These are phyloP conservation scores for Termitomyces sp. DNA, from an alignment of 1,284 basidiomycete genomes.

Conservation along the genomic window DNA sequence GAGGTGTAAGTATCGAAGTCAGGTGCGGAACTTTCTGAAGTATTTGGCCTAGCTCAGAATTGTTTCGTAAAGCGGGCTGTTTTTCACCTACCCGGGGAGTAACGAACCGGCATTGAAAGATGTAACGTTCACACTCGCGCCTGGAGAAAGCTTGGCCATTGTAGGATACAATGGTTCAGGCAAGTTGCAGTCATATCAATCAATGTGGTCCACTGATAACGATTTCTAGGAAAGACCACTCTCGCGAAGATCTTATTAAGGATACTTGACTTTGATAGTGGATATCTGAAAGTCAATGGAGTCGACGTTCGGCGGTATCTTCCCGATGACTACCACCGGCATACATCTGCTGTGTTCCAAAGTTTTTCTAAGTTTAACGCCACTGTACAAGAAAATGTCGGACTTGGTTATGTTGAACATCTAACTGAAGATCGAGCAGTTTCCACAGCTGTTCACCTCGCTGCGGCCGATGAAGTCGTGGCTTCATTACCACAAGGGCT, in stretches of 20 bases:
- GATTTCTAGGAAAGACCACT: conserved; percentile 67
- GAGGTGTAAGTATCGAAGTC: conserved; percentile 66
- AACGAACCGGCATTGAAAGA: conserved; percentile 58
- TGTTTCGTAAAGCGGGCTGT: conserved; percentile 46
- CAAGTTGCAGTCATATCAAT: conserved; percentile 26
- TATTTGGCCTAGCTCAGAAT: conserved; percentile 14
- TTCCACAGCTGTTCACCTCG: conserved; percentile 55
- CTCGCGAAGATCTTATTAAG: conserved; percentile 75
- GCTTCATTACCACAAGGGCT: conserved; percentile 59
- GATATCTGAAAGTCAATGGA: conserved; percentile 63
- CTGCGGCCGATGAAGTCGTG: conserved; percentile 61
- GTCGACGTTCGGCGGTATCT: conserved; percentile 57
- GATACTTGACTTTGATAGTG: conserved; percentile 66
- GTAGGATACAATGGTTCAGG: conserved; percentile 81
- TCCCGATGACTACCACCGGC: conserved; percentile 65
- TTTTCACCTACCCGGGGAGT: conserved; percentile 73
- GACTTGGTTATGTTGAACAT: conserved; percentile 64
- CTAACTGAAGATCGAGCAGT: conserved; percentile 48
- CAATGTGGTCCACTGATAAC: conserved; percentile 8
- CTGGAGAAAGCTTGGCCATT: conserved; percentile 77
- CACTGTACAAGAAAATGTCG: conserved; percentile 72
- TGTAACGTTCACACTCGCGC: conserved; percentile 61
- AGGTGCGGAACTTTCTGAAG: conserved; percentile 39
- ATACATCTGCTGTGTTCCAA: conserved; percentile 76
- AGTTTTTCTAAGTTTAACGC: conserved; percentile 75